Evolutionary conservation across 805 yeast genomes (phyloP), one percentile per base, ranked within the genome.

Genomic region (Hanseniaspora guilliermondii): DNA sequence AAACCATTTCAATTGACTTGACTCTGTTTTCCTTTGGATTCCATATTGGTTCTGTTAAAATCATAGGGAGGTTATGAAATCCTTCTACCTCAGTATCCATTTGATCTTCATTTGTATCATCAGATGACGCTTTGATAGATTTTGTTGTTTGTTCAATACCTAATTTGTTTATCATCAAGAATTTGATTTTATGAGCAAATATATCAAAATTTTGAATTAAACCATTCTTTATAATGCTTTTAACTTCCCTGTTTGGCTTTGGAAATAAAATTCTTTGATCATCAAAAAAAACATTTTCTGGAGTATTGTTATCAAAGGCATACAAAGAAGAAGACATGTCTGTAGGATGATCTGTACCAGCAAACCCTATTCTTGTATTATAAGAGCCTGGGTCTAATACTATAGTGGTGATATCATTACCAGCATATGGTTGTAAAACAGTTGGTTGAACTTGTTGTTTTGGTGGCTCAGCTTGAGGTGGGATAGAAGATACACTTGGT

Each of bases 311-410:
- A 47, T 81, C 84, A 62, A 79, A 87, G 21, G 48, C 48, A 25
- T 52, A 52, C 57, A 67, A 76, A 0, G 96, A 85, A 2, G 96
- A 93, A 12, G 82, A 66, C 24, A 85, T 78, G 4, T 81, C 70
- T 58, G 82, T 78, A 12, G 98, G 98, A 53, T 79, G 76, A 64
- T 89, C 96, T 56, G 87, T 91, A 11, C 97, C 97, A 3, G 97
- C 89, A 67, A 79, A 88, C 1, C 98, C 98, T 19, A 83, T 79
- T 53, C 91, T 79, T 6, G 96, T 87, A 57, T 79, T 71, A 58
- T 75, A 79, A 11, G 96, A 83, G 36, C 97, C 97, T 1, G 95
- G 89, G 64, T 93, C 97, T 25, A 91, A 73, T 35, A 91, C 95
- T 2, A 93, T 75, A 27, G 97, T 95, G 59, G 87, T 80, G 58